Evolutionary conservation across 306 rosid genomes (phyloP), one percentile per base, ranked within the genome.

Genomic region (Malus orientalis): DNA sequence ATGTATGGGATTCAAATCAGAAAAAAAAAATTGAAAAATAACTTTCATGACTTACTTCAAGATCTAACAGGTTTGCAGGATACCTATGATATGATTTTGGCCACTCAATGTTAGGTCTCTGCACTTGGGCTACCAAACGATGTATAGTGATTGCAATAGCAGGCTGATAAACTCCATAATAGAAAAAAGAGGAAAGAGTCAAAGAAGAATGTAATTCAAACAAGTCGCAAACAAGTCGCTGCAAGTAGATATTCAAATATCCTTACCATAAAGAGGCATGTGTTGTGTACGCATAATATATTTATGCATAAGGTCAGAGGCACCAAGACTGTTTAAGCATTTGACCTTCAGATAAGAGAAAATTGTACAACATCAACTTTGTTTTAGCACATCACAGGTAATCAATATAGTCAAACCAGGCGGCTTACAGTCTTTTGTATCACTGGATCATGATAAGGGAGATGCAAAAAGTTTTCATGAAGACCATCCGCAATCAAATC

Each of bases 401-500:
- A 69, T 78, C 67, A 44, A 73, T 71, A 74, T 69, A 67, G 71
- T 70, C 58, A 64, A 33, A 66, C 74, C 59, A 73, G 77, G 77
- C 76, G 59, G 75, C 91, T 90, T 90, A 94, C 98, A 78, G 98
- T 89, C 86, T 90, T 94, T 74, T 84, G 91, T 97, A 94, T 92
- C 86, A 92, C 74, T 32, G 98, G 98, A 75, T 94, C 98, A 81
- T 94, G 98, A 80, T 90, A 94, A 82, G 74, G 84, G 84, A 94
- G 97, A 77, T 81, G 95, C 88, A 94, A 84, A 83, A 94, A 53
- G 78, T 94, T 94, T 84, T 94, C 98, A 85, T 94, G 96, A 83
- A 94, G 81, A 76, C 98, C 98, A 80, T 94, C 97, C 85, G 86
- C 72, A 81, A 94, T 89, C 89, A 92, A 88, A 84, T 94, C 97